These are phyloP conservation scores for Eleusine coracana DNA, from an alignment of 176 grass and related monocot genomes.

Conservation along the genomic window DNA sequence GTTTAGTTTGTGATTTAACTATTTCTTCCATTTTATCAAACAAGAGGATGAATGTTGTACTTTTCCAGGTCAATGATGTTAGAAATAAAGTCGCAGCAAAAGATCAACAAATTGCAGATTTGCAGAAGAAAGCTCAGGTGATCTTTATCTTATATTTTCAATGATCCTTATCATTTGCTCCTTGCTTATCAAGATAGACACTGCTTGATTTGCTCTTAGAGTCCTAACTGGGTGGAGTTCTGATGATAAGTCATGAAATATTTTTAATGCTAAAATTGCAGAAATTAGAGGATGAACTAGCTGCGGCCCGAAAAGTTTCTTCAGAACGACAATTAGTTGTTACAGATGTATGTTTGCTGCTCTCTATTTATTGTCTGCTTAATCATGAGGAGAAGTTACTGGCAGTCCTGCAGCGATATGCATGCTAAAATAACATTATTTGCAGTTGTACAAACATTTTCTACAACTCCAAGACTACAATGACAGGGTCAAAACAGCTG, in stretches of 20 bases:
- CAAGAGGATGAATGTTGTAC: conserved; percentile 16
- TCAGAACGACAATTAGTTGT: conserved; percentile 66
- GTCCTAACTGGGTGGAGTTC: not conserved
- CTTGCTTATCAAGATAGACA: not conserved
- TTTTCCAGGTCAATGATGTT: conserved; percentile 61
- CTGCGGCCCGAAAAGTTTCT: conserved; percentile 58
- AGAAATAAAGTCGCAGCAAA: conserved; percentile 68
- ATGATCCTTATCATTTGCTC: not conserved
- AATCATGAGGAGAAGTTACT: conserved; percentile 25
- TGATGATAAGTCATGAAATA: not conserved
- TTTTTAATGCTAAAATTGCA: conserved; percentile 35
- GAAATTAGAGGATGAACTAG: conserved; percentile 82
- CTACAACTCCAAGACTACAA: conserved; percentile 71
- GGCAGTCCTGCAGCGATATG: not conserved
- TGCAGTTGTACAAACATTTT: conserved; percentile 75
- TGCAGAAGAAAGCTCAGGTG: conserved; percentile 77
- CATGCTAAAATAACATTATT: not conserved
- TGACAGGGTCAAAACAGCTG: conserved; percentile 65
- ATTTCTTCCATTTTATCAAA: conserved; percentile 27
- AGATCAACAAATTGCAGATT: conserved; percentile 57
- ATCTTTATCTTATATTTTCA: conserved; percentile 27
- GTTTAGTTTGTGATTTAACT: not conserved
- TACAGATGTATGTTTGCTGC: conserved; percentile 45
- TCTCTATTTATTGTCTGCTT: conserved; percentile 13
- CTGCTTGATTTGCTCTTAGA: not conserved